Evolutionary conservation across 768 basidiomycete genomes (phyloP).

Genomic region (Pleurotus tuber-regium): DNA sequence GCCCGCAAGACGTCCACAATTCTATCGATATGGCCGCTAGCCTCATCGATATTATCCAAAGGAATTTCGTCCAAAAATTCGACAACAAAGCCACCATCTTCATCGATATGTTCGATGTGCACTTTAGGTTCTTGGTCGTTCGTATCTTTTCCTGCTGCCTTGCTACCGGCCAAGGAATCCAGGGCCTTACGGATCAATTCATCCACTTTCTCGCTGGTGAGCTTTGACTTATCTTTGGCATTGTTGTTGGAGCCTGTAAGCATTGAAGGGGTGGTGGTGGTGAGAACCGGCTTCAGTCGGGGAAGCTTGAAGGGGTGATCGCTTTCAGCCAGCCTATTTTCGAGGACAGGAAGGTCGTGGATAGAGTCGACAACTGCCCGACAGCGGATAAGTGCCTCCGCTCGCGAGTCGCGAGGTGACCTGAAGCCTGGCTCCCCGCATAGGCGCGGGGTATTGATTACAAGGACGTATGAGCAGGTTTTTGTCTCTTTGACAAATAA

Average conservation of each 20-base stretch:
- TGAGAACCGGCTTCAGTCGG: conserved; percentile 48
- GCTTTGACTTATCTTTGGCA: conserved; percentile 1
- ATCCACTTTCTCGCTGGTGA: conserved; percentile 13
- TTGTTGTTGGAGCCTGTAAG: conserved; percentile 14
- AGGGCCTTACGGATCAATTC: conserved; percentile 25
- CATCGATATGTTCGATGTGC: conserved; percentile 37
- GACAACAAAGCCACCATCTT: conserved; percentile 40
- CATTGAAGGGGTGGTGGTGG: conserved; percentile 33
- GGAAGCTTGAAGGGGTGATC: conserved; percentile 56
- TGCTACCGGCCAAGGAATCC: conserved; percentile 24
- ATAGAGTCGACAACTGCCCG: conserved; percentile 62
- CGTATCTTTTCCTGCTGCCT: not conserved
- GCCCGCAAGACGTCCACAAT: conserved; percentile 51
- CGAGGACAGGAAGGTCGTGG: conserved; percentile 22
- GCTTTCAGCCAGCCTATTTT: conserved; percentile 38
- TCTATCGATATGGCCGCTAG: conserved; percentile 31
- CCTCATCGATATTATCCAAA: conserved; percentile 32
- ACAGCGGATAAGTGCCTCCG: conserved; percentile 74
- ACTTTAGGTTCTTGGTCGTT: conserved; percentile 24
- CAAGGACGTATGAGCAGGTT: conserved; percentile 91
- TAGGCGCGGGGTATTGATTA: conserved; percentile 92
- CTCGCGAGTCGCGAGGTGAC: conserved; percentile 61
- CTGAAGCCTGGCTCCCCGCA: conserved; percentile 93
- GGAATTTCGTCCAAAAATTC: conserved; percentile 45
- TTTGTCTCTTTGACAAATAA: conserved; percentile 90